Conservation (phyloP, 2,329 filamentous ascomycete genomes). For the Colletotrichum liriopes region DNA sequence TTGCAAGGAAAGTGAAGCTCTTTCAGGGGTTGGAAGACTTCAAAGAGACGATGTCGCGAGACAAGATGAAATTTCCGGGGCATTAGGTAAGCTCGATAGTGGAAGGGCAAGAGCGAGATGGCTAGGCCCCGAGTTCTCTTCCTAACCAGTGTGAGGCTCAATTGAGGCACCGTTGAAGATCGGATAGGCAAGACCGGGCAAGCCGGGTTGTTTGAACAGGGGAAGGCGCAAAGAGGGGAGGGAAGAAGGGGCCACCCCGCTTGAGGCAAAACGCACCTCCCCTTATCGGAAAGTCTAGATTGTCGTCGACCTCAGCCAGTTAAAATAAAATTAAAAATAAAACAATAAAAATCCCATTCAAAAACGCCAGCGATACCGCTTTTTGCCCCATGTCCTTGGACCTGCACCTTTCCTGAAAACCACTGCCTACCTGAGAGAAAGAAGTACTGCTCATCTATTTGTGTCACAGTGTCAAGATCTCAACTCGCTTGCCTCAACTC, state of each 20-base stretch:
- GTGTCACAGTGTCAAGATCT: slow-evolving; percentile 3
- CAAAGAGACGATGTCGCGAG: background rate
- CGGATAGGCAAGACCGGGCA: slow-evolving; percentile 4
- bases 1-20: background rate
- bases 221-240: slow-evolving; percentile 9
- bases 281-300: slow-evolving; percentile 43
- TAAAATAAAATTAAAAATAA: slow-evolving; percentile 30
- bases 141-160: slow-evolving; percentile 9
- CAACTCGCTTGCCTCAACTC: background rate
- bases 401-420: slow-evolving; percentile 14
- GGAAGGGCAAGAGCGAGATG: background rate
- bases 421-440: slow-evolving; percentile 12
- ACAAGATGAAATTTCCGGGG: background rate
- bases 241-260: slow-evolving; percentile 44
- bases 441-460: background rate
- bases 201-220: slow-evolving; percentile 2
- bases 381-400: background rate
- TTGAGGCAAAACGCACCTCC: slow-evolving; percentile 40
- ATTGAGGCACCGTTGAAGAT: background rate
- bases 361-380: slow-evolving; percentile 36
- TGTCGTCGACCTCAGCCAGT: slow-evolving; percentile 33
- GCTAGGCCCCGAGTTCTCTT: background rate
- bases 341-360: slow-evolving; percentile 22
- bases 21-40: background rate
- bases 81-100: background rate